Evolutionary conservation across 2,329 filamentous ascomycete genomes (phyloP).

Genomic region (Torrubiella hemipterigena): DNA sequence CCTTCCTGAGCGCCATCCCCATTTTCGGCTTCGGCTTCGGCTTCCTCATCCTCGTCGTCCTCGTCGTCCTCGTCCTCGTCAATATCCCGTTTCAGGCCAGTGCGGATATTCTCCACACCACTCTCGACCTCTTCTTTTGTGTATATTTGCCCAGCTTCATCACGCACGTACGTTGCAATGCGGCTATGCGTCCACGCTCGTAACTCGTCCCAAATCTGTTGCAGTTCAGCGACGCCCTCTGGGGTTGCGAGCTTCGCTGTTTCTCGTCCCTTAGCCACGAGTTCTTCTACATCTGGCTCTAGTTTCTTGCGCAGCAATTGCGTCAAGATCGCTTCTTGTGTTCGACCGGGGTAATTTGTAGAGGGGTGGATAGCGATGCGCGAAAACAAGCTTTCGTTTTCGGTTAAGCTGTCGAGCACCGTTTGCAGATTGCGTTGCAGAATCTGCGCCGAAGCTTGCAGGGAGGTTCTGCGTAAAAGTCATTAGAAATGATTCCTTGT

Average conservation of each 20-base stretch:
- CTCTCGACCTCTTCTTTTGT: slow-evolving; percentile 56
- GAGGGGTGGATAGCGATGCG: slow-evolving; percentile 64
- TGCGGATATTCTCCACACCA: slow-evolving; percentile 59
- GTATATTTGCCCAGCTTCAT: slow-evolving; percentile 47
- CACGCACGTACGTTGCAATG: slow-evolving; percentile 27
- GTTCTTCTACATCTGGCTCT: slow-evolving; percentile 64
- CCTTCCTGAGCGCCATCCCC: slow-evolving; percentile 24
- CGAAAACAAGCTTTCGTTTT: slow-evolving; percentile 55
- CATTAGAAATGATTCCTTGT: not conserved
- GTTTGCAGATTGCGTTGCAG: slow-evolving; percentile 58
- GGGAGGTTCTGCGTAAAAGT: slow-evolving; percentile 44
- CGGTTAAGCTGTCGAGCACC: slow-evolving; percentile 51
- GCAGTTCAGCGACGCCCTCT: slow-evolving; percentile 31
- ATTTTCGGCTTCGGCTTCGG: slow-evolving; percentile 37
- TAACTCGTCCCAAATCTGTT: slow-evolving; percentile 44
- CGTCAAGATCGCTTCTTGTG: slow-evolving; percentile 52
- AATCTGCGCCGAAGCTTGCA: slow-evolving; percentile 61
- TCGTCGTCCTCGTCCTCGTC: slow-evolving; percentile 42
- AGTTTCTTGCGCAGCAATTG: slow-evolving; percentile 73
- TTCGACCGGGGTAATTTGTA: slow-evolving; percentile 61
- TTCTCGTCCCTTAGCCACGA: slow-evolving; percentile 52
- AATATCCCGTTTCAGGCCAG: slow-evolving; percentile 49
- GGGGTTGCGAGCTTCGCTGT: slow-evolving; percentile 27
- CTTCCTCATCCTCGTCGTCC: slow-evolving; percentile 46
- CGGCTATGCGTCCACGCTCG: slow-evolving; percentile 27